Evolutionary conservation across 441 rosid genomes (phyloP).

Genomic region (Jatropha multifida): DNA sequence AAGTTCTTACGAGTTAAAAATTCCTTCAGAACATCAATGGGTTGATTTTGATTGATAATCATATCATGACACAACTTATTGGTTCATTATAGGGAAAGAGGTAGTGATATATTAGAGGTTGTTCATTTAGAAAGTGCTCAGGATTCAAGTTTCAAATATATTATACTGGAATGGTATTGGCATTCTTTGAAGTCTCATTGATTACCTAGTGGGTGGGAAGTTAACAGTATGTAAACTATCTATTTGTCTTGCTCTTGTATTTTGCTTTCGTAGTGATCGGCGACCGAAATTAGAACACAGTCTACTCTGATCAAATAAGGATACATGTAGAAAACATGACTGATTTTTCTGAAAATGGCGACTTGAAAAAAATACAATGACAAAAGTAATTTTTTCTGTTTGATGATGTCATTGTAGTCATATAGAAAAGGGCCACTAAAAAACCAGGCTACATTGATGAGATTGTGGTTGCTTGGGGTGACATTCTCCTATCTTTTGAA

Average conservation of each 20-base stretch:
- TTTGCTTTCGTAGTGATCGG: neutral
- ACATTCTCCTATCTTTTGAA: neutral
- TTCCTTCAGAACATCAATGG: neutral
- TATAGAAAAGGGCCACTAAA: neutral
- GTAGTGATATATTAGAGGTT: neutral
- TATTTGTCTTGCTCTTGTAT: neutral
- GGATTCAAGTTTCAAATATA: slow-evolving; percentile 7
- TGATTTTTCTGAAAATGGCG: neutral
- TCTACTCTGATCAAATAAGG: neutral
- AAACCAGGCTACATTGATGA: neutral
- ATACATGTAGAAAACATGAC: neutral
- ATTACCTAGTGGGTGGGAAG: neutral
- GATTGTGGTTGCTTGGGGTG: slow-evolving; percentile 1
- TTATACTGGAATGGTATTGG: neutral
- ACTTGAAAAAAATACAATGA: too few species aligned
- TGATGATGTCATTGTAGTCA: neutral
- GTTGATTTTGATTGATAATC: slow-evolving; percentile 7
- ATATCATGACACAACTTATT: neutral
- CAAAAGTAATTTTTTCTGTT: too few species aligned
- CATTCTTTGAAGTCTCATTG: neutral
- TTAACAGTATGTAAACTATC: neutral
- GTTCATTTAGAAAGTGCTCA: neutral
- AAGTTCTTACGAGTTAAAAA: neutral
- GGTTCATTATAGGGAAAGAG: neutral
- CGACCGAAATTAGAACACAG: neutral